Conservation (phyloP, 805 yeast genomes). For the Ogataea siamensis region DNA sequence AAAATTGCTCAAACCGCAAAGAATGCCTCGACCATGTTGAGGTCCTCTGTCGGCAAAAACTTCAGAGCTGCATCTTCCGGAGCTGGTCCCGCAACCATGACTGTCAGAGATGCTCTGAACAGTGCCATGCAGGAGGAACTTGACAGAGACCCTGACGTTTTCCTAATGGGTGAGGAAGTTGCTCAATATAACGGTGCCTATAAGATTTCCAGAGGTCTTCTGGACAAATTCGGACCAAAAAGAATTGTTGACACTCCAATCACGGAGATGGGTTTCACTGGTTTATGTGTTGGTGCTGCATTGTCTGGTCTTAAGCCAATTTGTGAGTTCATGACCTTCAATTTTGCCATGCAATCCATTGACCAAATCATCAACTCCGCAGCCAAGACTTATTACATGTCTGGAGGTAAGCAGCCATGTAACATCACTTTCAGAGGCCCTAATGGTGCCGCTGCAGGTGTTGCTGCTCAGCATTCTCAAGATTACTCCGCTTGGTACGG, state of each 20-base stretch:
- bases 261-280: constrained; percentile 99
- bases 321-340: constrained; percentile 98
- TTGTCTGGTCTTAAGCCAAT: constrained; percentile 94
- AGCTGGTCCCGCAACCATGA: constrained; percentile 59
- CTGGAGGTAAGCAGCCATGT: constrained; percentile 98
- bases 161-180: constrained; percentile 98
- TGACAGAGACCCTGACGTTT: constrained; percentile 92
- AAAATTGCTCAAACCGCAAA: constrained; percentile 15
- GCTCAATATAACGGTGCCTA: constrained; percentile 99
- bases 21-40: constrained; percentile 20
- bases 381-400: constrained; percentile 98
- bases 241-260: constrained; percentile 96
- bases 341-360: constrained; percentile 99
- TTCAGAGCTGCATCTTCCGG: constrained; percentile 45
- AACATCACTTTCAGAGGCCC: constrained; percentile 99
- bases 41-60: constrained; percentile 26
- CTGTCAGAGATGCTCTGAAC: constrained; percentile 97
- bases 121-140: constrained; percentile 95
- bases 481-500: constrained; percentile 98
- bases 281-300: constrained; percentile 94
- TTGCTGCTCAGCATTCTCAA: constrained; percentile 99
- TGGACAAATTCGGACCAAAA: constrained; percentile 93
- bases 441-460: constrained; percentile 99
- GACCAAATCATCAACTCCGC: constrained; percentile 98
- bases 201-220: constrained; percentile 91